Conservation (phyloP, 2,329 filamentous ascomycete genomes). For the Penicillium sp. region DNA sequence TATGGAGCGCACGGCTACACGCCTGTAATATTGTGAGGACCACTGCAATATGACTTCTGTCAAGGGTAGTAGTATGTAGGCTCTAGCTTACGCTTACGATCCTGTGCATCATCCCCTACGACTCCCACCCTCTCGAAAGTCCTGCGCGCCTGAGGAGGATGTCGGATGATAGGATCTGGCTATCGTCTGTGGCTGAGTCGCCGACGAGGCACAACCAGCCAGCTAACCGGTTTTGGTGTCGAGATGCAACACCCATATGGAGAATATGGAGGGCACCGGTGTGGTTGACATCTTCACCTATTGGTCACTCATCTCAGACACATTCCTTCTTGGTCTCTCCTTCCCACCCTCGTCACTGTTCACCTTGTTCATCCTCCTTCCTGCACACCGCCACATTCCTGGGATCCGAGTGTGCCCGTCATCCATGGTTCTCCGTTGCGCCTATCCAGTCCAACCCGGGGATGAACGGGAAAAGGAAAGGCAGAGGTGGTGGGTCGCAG, state of each 20-base stretch:
- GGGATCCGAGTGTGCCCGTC: conserved; percentile 2
- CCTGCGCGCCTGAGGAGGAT: conserved; percentile 1
- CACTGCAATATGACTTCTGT: too few relatives aligned
- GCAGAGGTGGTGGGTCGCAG: too few relatives aligned
- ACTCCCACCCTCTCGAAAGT: too few relatives aligned
- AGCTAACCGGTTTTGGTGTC: conserved; percentile 2
- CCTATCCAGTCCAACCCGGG: background rate
- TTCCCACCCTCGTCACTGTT: too few relatives aligned
- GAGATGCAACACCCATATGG: background rate
- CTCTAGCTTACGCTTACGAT: too few relatives aligned
- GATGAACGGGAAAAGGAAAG: too few relatives aligned
- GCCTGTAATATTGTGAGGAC: too few relatives aligned
- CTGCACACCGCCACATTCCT: conserved; percentile 16
- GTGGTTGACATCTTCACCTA: background rate
- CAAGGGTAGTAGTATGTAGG: too few relatives aligned
- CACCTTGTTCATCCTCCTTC: background rate
- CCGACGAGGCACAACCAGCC: background rate
- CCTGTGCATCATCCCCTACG: too few relatives aligned
- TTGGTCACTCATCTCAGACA: conserved; percentile 5
- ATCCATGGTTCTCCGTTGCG: background rate
- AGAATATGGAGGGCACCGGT: background rate
- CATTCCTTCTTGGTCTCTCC: conserved; percentile 18
- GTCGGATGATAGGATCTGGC: conserved; percentile 4
- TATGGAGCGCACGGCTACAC: too few relatives aligned
- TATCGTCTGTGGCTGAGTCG: conserved; percentile 17